Percentiles rank a stretch among this genome's conserved stretches.
Conservation (phyloP, 108 stramenopile species). For the Nitzschia sp. region DNA sequence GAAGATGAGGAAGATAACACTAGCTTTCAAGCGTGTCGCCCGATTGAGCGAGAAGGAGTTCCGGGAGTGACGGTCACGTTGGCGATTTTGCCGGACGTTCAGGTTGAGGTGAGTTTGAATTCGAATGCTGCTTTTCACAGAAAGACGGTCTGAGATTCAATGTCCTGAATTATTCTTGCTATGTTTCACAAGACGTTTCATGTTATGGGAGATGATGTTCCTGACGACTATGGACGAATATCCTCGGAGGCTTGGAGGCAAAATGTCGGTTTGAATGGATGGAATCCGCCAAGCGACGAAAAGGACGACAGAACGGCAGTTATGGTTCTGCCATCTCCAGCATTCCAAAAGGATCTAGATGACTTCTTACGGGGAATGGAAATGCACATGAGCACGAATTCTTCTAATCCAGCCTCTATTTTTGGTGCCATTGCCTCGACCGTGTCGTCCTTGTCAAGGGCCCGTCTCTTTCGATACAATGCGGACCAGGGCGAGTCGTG, state of each 20-base stretch:
- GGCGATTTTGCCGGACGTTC: slow-evolving; percentile 67
- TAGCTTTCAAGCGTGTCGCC: slow-evolving; percentile 19
- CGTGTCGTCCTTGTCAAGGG: slow-evolving; percentile 67
- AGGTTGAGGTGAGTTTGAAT: slow-evolving; percentile 30
- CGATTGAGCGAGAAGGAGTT: slow-evolving; percentile 72
- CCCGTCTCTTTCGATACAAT: slow-evolving; percentile 69
- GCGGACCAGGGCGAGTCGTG: slow-evolving; percentile 9
- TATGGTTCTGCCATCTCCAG: slow-evolving; percentile 70
- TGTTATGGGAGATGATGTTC: slow-evolving; percentile 60
- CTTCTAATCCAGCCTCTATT: slow-evolving; percentile 30
- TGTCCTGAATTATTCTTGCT: too few relatives aligned
- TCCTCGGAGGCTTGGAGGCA: slow-evolving; percentile 42
- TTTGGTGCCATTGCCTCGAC: slow-evolving; percentile 85
- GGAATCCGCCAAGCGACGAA: slow-evolving; percentile 23
- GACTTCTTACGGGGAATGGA: slow-evolving; percentile 61
- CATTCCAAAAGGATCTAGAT: slow-evolving; percentile 75
- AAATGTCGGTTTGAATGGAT: slow-evolving; percentile 42
- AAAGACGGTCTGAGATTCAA: not conserved
- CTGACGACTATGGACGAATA: slow-evolving; percentile 53
- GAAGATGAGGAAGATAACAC: slow-evolving; percentile 9
- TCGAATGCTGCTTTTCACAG: too few relatives aligned
- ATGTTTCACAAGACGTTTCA: slow-evolving; percentile 62
- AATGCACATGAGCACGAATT: slow-evolving; percentile 6
- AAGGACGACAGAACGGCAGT: slow-evolving; percentile 46
- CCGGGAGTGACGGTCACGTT: slow-evolving; percentile 69